phyloP scores from a whole-genome alignment of 352 stramenopile genomes.

The Pythium volutum region DNA sequence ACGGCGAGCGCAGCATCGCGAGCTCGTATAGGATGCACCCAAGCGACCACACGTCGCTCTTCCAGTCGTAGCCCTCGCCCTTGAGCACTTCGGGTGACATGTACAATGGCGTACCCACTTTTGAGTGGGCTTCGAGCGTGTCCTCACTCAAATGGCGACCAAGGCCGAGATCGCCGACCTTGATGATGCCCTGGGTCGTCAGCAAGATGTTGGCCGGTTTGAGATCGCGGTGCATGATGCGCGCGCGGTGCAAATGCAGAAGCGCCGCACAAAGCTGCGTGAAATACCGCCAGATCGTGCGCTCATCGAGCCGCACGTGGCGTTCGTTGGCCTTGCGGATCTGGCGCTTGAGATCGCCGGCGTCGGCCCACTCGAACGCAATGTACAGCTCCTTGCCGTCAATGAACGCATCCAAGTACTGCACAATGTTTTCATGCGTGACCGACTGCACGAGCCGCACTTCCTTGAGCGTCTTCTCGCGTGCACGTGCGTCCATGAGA shows the following conservation, averaged over 20 bases:
- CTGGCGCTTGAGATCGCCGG: slow-evolving; percentile 92
- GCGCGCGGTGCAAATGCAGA: slow-evolving; percentile 80
- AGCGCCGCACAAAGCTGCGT: slow-evolving; percentile 85
- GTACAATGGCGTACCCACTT: slow-evolving; percentile 94
- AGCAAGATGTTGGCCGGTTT: slow-evolving; percentile 95
- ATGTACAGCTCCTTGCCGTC: slow-evolving; percentile 91
- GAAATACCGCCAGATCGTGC: slow-evolving; percentile 94
- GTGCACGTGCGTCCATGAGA: slow-evolving; percentile 86
- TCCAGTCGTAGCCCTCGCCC: slow-evolving; percentile 93
- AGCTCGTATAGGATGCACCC: slow-evolving; percentile 96
- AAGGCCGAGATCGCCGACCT: slow-evolving; percentile 84
- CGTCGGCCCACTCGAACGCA: slow-evolving; percentile 93
- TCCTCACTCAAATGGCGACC: slow-evolving; percentile 77
- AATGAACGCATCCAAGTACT: slow-evolving; percentile 92
- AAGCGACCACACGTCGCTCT: slow-evolving; percentile 94
- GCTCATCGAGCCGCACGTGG: slow-evolving; percentile 84
- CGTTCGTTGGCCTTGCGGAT: slow-evolving; percentile 90
- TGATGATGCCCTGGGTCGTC: slow-evolving; percentile 87
- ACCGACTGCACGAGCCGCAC: slow-evolving; percentile 89
- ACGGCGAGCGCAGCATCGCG: slow-evolving; percentile 91
- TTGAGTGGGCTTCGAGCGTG: slow-evolving; percentile 82
- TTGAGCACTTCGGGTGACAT: slow-evolving; percentile 94
- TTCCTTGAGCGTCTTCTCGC: slow-evolving; percentile 91
- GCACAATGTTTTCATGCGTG: slow-evolving; percentile 89
- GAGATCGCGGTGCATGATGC: slow-evolving; percentile 94